Conservation (phyloP, 352 stramenopile species). For the Phytophthora idaei region DNA sequence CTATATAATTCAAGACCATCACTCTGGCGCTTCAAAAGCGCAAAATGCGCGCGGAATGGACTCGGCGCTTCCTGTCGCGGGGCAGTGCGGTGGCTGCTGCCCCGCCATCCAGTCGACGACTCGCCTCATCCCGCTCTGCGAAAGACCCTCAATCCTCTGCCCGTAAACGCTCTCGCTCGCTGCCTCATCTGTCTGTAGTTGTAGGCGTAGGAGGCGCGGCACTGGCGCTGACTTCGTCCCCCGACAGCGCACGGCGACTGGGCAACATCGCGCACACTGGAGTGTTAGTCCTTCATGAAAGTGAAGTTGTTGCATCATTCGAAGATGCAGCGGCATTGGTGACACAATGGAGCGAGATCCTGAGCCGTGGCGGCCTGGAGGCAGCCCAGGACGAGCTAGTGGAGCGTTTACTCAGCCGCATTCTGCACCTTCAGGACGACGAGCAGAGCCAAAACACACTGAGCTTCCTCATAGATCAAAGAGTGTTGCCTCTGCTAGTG, state of each 20-base stretch:
- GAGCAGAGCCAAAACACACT: slow-evolving; percentile 29
- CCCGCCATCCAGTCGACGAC: slow-evolving; percentile 3
- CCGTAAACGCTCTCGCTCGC: slow-evolving; percentile 20
- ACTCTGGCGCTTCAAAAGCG: slow-evolving; percentile 11
- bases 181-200: slow-evolving; percentile 24
- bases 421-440: slow-evolving; percentile 27
- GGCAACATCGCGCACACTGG: slow-evolving; percentile 39
- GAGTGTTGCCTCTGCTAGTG: slow-evolving; percentile 40
- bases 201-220: slow-evolving; percentile 17
- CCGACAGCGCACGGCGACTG: slow-evolving; percentile 18
- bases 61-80: slow-evolving; percentile 17
- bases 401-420: slow-evolving; percentile 23
- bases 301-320: slow-evolving; percentile 17
- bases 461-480: slow-evolving; percentile 34
- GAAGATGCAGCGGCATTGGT: slow-evolving; percentile 4
- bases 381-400: slow-evolving; percentile 30
- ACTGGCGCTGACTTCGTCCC: slow-evolving; percentile 19
- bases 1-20: slow-evolving; percentile 7
- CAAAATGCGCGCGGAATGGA: slow-evolving; percentile 19
- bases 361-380: slow-evolving; percentile 20
- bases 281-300: slow-evolving; percentile 31
- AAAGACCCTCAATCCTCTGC: background rate
- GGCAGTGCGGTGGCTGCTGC: background rate
- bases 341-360: slow-evolving; percentile 17
- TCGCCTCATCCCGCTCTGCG: background rate